Percentiles rank a stretch among this genome's conserved stretches.
phyloP scores from a whole-genome alignment of 257 asterid genomes.

The Asclepias syriaca region DNA sequence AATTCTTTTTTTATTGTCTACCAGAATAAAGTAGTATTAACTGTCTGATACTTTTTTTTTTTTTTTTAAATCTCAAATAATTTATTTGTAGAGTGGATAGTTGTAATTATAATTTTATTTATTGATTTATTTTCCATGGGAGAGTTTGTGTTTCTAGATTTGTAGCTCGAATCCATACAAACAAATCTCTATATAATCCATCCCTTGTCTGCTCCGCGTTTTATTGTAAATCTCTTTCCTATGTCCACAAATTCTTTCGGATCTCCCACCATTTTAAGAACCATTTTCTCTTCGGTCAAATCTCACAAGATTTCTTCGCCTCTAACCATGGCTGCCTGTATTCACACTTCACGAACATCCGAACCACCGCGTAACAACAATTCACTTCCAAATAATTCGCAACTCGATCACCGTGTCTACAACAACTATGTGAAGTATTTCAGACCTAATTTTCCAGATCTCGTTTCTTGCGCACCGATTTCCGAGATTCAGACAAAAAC shows the following conservation, averaged over 20 bases:
- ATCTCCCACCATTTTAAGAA: constrained; percentile 21
- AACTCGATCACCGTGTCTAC: constrained; percentile 32
- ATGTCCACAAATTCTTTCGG: constrained; percentile 42
- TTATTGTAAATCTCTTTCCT: constrained; percentile 15
- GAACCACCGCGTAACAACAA: constrained; percentile 31
- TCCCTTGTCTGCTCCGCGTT: constrained; percentile 8
- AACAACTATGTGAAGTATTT: constrained; percentile 36
- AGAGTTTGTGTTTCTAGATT: not conserved
- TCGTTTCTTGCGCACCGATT: constrained; percentile 33
- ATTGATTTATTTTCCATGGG: not conserved
- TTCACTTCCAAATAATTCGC: constrained; percentile 18
- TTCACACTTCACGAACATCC: constrained; percentile 47
- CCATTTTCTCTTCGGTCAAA: constrained; percentile 8
- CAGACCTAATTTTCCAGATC: constrained; percentile 38
- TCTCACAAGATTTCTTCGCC: constrained; percentile 19
- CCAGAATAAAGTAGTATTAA: not conserved
- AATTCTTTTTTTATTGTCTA: too few species aligned
- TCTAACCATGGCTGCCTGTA: constrained; percentile 54
- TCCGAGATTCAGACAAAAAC: constrained; percentile 20
- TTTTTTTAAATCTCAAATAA: too few species aligned
- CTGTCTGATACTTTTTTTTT: not conserved
- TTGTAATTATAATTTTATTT: too few species aligned
- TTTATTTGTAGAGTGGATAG: too few species aligned
- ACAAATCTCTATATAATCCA: constrained; percentile 19
- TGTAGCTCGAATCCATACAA: constrained; percentile 3